Evolutionary conservation across 805 yeast genomes (phyloP), one percentile per base, ranked within the genome.

Genomic region (Saccharomycopsis capsularis): DNA sequence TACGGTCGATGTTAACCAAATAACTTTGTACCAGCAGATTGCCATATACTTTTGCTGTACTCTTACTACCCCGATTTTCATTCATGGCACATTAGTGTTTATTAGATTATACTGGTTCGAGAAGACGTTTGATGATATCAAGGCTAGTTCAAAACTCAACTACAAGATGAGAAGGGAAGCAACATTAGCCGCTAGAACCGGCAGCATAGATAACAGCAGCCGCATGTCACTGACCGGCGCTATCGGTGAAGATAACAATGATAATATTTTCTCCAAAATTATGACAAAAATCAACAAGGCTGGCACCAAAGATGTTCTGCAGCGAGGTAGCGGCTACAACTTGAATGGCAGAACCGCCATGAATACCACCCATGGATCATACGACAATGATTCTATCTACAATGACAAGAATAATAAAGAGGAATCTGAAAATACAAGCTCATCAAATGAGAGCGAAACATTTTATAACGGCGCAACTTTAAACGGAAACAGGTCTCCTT

Each of bases 31-130:
- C 66, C 99, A 93, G 64, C 98, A 91, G 61, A 75, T 89, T 15
- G 69, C 75, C 7, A 64, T 91, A 2, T 87, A 82, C 60, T 55
- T 85, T 11, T 52, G 79, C 2, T 67, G 90, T 25, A 70, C 79
- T 54, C 57, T 88, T 19, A 76, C 95, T 3, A 89, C 95, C 0
- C 98, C 98, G 1, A 85, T 93, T 19, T 82, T 83, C 60, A 86
- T 95, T 47, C 95, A 93, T 62, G 79, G 95, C 0, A 74, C 77
- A 1, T 68, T 93, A 32, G 81, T 88, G 6, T 78, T 87, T 54
- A 68, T 90, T 7, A 74, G 99, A 44, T 68, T 93, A 41, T 86
- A 85, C 62, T 85, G 95, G 87, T 93, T 86, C 65, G 95, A 89
- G 62, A 76, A 87, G 55, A 76, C 82, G 57, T 88, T 93, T 64